phyloP scores from a whole-genome alignment of 805 yeast genomes.

The Phaffomyces antillensis region DNA sequence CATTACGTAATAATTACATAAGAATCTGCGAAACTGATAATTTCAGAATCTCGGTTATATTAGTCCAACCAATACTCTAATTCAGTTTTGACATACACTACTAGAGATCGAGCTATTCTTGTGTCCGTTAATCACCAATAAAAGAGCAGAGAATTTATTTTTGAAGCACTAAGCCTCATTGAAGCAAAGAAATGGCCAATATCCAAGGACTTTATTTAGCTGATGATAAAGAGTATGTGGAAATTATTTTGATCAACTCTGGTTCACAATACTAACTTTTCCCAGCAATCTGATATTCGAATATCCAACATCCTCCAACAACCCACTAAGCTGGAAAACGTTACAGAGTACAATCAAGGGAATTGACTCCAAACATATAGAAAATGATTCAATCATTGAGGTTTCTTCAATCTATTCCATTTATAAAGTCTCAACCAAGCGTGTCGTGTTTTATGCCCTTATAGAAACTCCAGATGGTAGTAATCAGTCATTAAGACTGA shows the following conservation, averaged over 20 bases:
- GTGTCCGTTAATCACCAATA: too few relatives aligned
- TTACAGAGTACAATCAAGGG: slow-evolving; percentile 21
- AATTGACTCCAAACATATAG: slow-evolving; percentile 14
- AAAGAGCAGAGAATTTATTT: neutral
- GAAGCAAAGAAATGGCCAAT: slow-evolving; percentile 20
- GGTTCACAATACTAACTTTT: neutral
- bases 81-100: too few relatives aligned
- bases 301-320: slow-evolving; percentile 26
- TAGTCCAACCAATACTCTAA: too few relatives aligned
- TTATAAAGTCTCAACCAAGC: slow-evolving; percentile 10
- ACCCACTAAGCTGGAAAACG: slow-evolving; percentile 26
- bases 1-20: too few relatives aligned
- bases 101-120: too few relatives aligned
- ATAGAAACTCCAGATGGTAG: slow-evolving; percentile 9
- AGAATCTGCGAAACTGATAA: too few relatives aligned
- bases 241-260: neutral
- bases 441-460: slow-evolving; percentile 13
- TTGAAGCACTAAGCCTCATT: neutral
- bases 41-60: too few relatives aligned
- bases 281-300: slow-evolving; percentile 31
- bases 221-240: slow-evolving; percentile 32
- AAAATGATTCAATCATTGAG: slow-evolving; percentile 14
- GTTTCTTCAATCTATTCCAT: slow-evolving; percentile 15
- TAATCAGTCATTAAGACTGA: slow-evolving; percentile 9
- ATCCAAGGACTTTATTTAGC: slow-evolving; percentile 34